These are phyloP conservation scores for Aaosphaeria pasadenensis DNA, from an alignment of 2,329 filamentous ascomycete species.

Conservation along the genomic window DNA sequence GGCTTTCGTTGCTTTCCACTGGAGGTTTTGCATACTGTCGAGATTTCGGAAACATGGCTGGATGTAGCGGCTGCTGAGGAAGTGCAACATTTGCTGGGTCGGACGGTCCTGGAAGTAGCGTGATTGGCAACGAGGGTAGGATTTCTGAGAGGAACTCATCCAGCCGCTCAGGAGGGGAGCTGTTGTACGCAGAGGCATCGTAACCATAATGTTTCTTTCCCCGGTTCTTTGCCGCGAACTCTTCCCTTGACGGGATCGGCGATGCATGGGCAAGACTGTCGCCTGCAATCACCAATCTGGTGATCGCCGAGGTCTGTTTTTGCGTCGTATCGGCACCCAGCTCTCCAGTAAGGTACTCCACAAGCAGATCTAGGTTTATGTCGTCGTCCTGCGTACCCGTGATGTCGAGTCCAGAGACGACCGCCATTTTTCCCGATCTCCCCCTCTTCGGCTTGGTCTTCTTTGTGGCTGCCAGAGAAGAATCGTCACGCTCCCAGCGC, in stretches of 20 bases:
- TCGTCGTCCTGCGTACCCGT: constrained; percentile 73
- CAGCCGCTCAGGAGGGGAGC: constrained; percentile 76
- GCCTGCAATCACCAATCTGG: constrained; percentile 84
- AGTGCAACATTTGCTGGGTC: constrained; percentile 89
- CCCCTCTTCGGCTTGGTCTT: constrained; percentile 40
- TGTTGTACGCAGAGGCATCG: constrained; percentile 83
- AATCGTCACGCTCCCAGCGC: constrained; percentile 70
- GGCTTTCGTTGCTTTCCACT: constrained; percentile 30
- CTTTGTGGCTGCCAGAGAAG: constrained; percentile 31
- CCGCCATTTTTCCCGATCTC: constrained; percentile 69
- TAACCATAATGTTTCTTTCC: constrained; percentile 88
- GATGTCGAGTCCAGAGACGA: constrained; percentile 85
- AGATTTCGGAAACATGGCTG: constrained; percentile 81
- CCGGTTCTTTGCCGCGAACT: constrained; percentile 43
- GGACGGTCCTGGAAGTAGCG: constrained; percentile 75
- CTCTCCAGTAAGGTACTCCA: constrained; percentile 87
- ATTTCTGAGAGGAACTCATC: constrained; percentile 80
- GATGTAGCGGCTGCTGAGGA: constrained; percentile 89
- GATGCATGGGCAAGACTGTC: constrained; percentile 67
- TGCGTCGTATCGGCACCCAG: constrained; percentile 61
- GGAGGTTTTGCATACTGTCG: constrained; percentile 63
- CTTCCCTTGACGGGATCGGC: constrained; percentile 47
- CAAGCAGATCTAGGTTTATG: constrained; percentile 71
- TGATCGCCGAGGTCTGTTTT: constrained; percentile 63
- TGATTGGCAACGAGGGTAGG: constrained; percentile 83